Evolutionary conservation across 345 rosid genomes (phyloP), one percentile per base, ranked within the genome.

Genomic region (Arabidopsis arenosa): DNA sequence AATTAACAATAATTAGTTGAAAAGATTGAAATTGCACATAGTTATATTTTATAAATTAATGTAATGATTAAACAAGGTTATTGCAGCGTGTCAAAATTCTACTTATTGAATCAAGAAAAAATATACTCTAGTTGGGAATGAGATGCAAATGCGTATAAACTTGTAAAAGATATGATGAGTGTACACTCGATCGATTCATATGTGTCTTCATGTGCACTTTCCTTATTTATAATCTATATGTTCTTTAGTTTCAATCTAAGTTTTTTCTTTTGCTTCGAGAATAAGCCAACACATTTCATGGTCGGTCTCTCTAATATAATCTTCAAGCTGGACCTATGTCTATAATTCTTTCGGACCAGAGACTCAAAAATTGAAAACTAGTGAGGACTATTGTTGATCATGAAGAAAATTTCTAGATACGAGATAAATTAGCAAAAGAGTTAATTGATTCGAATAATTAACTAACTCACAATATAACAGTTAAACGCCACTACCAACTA

Each of bases 131-230:
- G 66, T 23, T 23, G 26, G 32, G 49, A 66, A 66, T 21, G 37
- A 68, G 35, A 75, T 54, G 35, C 47, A 75, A 59, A 75, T 75
- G 74, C 68, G 51, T 75, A 59, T 67, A 54, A 59, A 67, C 52
- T 48, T 58, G 53, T 37, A 75, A 74, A 45, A 58, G 54, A 75
- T 36, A 23, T 23, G 74, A 68, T 75, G 69, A 60, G 79, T 30
- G 9, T 59, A 68, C 79, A 59, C 79, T 75, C 69, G 45, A 76
- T 61, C 49, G 26, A 23, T 23, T 23, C 55, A 43, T 53, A 18
- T 33, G 64, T 52, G 57, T 68, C 55, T 59, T 68, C 61, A 68
- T 60, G 68, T 57, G 26, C 28, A 48, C 33, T 52, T 68, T 51
- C 47, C 36, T 32, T 41, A 36, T 47, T 36, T 37, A 5, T 18